phyloP scores from a whole-genome alignment of 768 basidiomycete species.

The Suillus fuscotomentosus region DNA sequence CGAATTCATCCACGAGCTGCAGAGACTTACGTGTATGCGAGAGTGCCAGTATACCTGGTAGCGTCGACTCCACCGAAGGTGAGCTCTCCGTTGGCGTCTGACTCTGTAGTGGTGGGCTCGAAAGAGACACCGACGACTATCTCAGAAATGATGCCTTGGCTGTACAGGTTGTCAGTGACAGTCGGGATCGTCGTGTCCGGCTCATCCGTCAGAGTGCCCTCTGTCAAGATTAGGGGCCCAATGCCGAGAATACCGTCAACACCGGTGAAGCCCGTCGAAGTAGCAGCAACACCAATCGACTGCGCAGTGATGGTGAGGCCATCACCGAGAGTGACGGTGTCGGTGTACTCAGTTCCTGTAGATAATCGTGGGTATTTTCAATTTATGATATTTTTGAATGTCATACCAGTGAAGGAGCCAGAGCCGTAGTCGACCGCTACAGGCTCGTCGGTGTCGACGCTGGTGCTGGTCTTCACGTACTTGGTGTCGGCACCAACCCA shows the following conservation, averaged over 20 bases:
- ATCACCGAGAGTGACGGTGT: conserved; percentile 51
- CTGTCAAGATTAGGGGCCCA: conserved; percentile 57
- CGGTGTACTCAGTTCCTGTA: conserved; percentile 45
- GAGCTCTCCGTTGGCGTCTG: conserved; percentile 47
- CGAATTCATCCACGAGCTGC: background rate
- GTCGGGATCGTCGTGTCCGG: conserved; percentile 41
- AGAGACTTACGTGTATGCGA: conserved; percentile 39
- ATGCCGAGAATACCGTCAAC: conserved; percentile 69
- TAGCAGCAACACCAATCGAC: conserved; percentile 62
- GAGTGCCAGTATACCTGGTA: conserved; percentile 30
- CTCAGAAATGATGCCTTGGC: conserved; percentile 36
- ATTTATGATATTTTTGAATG: conserved; percentile 19
- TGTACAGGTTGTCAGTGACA: conserved; percentile 54
- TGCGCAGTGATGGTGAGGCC: conserved; percentile 52
- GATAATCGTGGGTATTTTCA: background rate
- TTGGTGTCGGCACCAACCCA: conserved; percentile 57
- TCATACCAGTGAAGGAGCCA: conserved; percentile 56
- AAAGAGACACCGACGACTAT: conserved; percentile 51
- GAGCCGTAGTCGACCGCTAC: conserved; percentile 63
- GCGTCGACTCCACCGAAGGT: conserved; percentile 45
- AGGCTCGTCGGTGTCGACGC: conserved; percentile 39
- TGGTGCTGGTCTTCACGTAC: conserved; percentile 51
- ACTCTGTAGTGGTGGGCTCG: conserved; percentile 37
- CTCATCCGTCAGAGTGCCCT: conserved; percentile 28
- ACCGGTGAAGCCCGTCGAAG: conserved; percentile 41